Percentiles rank a stretch among this genome's conserved stretches.
Conservation (phyloP, 2,329 filamentous ascomycete genomes). For the Scedosporium minutisporum region DNA sequence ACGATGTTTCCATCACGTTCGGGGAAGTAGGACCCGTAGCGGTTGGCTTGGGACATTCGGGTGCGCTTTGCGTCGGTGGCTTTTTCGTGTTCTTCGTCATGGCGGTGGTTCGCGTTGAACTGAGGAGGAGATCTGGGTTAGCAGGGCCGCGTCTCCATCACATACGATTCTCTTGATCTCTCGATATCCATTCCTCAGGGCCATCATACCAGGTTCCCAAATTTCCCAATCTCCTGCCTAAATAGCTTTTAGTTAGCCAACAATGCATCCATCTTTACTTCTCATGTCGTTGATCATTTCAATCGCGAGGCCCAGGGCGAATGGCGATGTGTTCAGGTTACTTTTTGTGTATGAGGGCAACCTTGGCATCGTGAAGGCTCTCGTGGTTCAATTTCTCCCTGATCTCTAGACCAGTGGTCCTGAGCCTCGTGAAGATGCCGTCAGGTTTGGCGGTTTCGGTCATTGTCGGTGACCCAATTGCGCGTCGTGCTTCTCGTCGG, state of each 20-base stretch:
- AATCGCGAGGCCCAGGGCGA: background rate
- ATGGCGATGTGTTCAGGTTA: slow-evolving; percentile 17
- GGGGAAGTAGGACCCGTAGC: slow-evolving; percentile 86
- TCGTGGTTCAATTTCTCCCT: background rate
- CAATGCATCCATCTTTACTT: background rate
- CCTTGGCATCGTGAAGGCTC: slow-evolving; percentile 44
- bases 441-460: background rate
- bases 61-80: slow-evolving; percentile 71
- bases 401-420: slow-evolving; percentile 17
- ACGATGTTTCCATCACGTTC: slow-evolving; percentile 74
- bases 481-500: too few species aligned
- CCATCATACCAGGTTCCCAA: slow-evolving; percentile 46
- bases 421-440: background rate
- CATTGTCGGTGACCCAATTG: background rate
- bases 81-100: slow-evolving; percentile 88
- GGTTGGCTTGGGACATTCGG: slow-evolving; percentile 60
- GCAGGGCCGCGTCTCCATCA: background rate
- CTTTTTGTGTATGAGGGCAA: slow-evolving; percentile 51
- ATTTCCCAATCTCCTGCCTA: slow-evolving; percentile 50
- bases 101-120: slow-evolving; percentile 82
- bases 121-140: slow-evolving; percentile 14
- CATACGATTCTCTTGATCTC: background rate
- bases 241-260: background rate
- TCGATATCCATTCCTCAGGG: background rate
- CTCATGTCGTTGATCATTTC: too few species aligned